Evolutionary conservation across 208 protist species (phyloP).

Genomic region (Acanthamoeba lenticulata): DNA sequence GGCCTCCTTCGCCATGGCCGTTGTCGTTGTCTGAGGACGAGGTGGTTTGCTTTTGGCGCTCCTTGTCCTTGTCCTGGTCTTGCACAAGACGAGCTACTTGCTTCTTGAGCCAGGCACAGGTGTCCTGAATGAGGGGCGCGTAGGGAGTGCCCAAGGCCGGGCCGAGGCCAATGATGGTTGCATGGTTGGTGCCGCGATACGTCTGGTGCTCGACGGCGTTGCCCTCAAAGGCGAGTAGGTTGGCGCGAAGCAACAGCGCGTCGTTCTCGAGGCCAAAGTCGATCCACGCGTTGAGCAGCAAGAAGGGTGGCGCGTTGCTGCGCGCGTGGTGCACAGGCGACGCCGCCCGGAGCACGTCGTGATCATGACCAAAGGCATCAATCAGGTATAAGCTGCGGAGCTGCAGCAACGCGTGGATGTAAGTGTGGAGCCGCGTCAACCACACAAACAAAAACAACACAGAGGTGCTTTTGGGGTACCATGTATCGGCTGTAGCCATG

Average conservation of each 20-base stretch:
- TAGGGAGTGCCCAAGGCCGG: neutral
- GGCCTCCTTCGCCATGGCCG: no score
- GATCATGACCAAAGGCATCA: neutral
- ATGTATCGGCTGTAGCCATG: neutral
- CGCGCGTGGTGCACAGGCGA: neutral
- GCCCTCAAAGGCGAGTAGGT: neutral
- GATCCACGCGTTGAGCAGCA: slow-evolving; percentile 17
- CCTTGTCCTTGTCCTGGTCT: neutral
- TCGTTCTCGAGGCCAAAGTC: slow-evolving; percentile 36
- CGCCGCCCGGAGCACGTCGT: neutral
- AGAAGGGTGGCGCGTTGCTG: slow-evolving; percentile 30
- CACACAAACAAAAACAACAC: neutral
- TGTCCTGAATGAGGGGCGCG: neutral
- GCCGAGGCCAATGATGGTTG: neutral
- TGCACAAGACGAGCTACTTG: neutral
- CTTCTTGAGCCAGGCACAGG: slow-evolving; percentile 9
- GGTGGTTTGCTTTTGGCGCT: neutral
- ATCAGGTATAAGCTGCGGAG: neutral
- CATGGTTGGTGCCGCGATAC: neutral
- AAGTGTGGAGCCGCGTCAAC: neutral
- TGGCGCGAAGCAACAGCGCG: neutral
- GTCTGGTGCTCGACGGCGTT: neutral
- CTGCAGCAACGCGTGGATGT: no score
- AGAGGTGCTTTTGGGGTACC: neutral
- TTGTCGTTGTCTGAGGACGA: no score